A percentile compares a stretch with the other conserved stretches of the same genome.
Conservation (phyloP, 805 yeast genomes). For the Yarrowia keelungensis region DNA sequence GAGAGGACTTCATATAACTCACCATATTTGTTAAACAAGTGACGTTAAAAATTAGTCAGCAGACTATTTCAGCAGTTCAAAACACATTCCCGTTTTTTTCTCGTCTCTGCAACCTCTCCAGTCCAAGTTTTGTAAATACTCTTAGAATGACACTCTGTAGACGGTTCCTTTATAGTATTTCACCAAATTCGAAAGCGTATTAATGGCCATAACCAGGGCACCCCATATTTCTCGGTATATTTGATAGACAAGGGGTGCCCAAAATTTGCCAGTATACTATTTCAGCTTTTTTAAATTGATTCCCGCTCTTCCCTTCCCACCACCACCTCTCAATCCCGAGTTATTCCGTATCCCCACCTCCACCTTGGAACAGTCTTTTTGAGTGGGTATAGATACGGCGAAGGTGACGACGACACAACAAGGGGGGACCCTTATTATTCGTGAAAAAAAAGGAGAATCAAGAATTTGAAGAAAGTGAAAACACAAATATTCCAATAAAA, state of each 20-base stretch:
- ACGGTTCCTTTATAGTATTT: background rate
- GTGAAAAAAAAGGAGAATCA: too few species aligned
- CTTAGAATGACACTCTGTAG: background rate
- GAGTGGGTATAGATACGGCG: background rate
- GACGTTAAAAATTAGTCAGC: too few species aligned
- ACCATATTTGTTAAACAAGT: too few species aligned
- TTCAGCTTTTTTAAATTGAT: background rate
- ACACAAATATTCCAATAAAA: background rate
- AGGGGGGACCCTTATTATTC: too few species aligned
- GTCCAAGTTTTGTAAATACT: too few species aligned
- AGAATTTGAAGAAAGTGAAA: background rate
- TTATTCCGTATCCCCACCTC: background rate
- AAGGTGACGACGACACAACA: background rate
- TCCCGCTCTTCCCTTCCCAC: background rate
- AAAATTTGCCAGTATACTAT: background rate
- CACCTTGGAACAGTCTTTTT: background rate
- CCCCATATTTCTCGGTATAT: too few species aligned
- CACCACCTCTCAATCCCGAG: background rate
- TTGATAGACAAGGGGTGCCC: background rate
- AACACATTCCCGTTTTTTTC: too few species aligned
- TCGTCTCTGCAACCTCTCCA: too few species aligned
- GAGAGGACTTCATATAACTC: too few species aligned
- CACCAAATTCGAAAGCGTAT: background rate
- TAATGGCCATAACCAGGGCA: too few species aligned
- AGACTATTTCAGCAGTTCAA: too few species aligned